Evolutionary conservation across 164 flowering plant species (phyloP).

Genomic region (Platanus orientalis): DNA sequence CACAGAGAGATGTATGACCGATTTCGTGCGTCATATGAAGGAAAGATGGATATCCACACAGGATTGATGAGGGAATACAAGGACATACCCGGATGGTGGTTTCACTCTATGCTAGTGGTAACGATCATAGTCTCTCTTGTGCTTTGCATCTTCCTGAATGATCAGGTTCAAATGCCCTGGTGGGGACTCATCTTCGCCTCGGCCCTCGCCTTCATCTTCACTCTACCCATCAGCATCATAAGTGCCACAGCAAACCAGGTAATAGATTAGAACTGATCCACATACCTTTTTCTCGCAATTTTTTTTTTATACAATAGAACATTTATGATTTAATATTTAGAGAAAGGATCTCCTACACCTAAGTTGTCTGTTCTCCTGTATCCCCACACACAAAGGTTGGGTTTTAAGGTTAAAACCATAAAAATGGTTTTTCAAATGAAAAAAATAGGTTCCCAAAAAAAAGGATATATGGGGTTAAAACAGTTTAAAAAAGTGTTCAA

Average conservation of each 20-base stretch:
- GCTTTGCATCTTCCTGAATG: slow-evolving; percentile 55
- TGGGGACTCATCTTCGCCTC: slow-evolving; percentile 78
- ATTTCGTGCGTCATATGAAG: slow-evolving; percentile 26
- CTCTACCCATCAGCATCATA: slow-evolving; percentile 77
- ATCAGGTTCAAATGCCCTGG: slow-evolving; percentile 80
- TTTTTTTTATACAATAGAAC: too few species aligned
- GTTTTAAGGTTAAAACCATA: too few species aligned
- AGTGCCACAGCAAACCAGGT: slow-evolving; percentile 93
- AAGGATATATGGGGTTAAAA: too few species aligned
- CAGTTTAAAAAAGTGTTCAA: too few species aligned
- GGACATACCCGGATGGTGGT: slow-evolving; percentile 79
- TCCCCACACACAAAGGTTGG: too few species aligned
- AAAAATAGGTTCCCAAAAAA: too few species aligned
- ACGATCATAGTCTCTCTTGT: slow-evolving; percentile 42
- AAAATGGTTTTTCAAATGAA: too few species aligned
- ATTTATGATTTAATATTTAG: too few species aligned
- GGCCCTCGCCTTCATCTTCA: slow-evolving; percentile 51
- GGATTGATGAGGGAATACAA: slow-evolving; percentile 64
- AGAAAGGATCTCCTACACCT: too few species aligned
- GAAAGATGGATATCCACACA: slow-evolving; percentile 68
- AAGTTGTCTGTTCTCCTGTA: too few species aligned
- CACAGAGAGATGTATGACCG: slow-evolving; percentile 43
- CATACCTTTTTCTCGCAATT: too few species aligned
- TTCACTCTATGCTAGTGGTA: slow-evolving; percentile 33
- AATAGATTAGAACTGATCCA: too few species aligned